Evolutionary conservation across 208 protist species (phyloP), one percentile per base, ranked within the genome.

Genomic region (Acanthamoeba quina): DNA sequence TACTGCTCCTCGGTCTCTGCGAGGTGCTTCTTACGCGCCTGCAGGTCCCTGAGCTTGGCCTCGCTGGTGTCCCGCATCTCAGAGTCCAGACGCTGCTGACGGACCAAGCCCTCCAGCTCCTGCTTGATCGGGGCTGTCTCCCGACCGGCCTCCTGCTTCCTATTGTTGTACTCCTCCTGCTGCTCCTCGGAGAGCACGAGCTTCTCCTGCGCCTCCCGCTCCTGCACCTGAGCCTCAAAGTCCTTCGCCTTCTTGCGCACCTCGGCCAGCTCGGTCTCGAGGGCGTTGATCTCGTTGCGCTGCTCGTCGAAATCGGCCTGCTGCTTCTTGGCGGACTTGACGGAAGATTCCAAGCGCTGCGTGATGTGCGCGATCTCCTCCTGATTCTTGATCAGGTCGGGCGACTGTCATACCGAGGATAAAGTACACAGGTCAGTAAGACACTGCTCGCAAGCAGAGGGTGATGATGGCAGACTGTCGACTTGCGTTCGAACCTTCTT

Each of bases 261-360:
- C 44, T 97, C 85, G 41, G 96, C 97, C 31, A 99, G 98, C 58
- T 95, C 90, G 10, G 89, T 4, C 44, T 96, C 47, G 6, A 96
- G 95, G 49, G 96, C 95, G 80, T 98, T 97, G 94, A 99, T 96
- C 19, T 98, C 97, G 34, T 97, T 96, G 34, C 97, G 34, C 26
- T 94, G 96, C 47, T 97, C 96, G 70, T 97, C 94, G 94, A 98
- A 96, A 2, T 52, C 41, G 54, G 21, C 41, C 76, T 74, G n/a
- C 52, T 90, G 86, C 21, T 95, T 49, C 37, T 95, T 89, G n/a
- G 47, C 58, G 15, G 49, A 80, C 41, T 80, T 80, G 11, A 24
- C 13, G 19, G 70, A 80, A 19, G 70, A 80, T 11, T 49, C 70
- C 19, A 80, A 31, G 19, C 70, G 70, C 41, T 80, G 70, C 41